phyloP scores from a whole-genome alignment of 495 filamentous ascomycete species.

The Xylaria sp. region DNA sequence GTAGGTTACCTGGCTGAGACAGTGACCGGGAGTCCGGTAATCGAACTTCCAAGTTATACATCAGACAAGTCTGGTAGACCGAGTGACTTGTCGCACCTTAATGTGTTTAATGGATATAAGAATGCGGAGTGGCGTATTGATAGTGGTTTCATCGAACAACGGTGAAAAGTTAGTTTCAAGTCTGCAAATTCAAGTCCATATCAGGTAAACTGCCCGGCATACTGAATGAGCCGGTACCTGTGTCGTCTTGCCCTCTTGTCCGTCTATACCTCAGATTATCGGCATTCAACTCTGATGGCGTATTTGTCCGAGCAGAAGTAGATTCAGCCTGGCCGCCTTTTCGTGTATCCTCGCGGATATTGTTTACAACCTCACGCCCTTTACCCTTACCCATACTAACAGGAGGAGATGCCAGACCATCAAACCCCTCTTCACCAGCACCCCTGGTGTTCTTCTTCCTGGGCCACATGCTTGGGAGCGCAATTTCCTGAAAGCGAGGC shows the following conservation, averaged over 20 bases:
- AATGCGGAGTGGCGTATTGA: neutral
- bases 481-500: slow-evolving; percentile 94
- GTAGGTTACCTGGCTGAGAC: neutral
- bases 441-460: slow-evolving; percentile 82
- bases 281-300: slow-evolving; percentile 42
- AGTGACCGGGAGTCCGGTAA: too few relatives aligned
- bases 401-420: slow-evolving; percentile 36
- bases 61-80: neutral
- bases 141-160: neutral
- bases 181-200: slow-evolving; percentile 34
- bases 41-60: neutral
- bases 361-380: slow-evolving; percentile 57
- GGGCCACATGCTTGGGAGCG: slow-evolving; percentile 92
- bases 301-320: slow-evolving; percentile 31
- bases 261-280: slow-evolving; percentile 48
- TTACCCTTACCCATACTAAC: slow-evolving; percentile 51
- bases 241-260: slow-evolving; percentile 40
- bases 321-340: slow-evolving; percentile 55
- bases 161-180: slow-evolving; percentile 5
- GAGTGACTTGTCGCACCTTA: neutral
- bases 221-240: slow-evolving; percentile 40
- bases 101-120: neutral
- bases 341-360: slow-evolving; percentile 54
- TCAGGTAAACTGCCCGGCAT: slow-evolving; percentile 40
- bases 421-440: slow-evolving; percentile 56